Conservation (phyloP, 768 basidiomycete genomes). For the Leccinum sublutescens region DNA sequence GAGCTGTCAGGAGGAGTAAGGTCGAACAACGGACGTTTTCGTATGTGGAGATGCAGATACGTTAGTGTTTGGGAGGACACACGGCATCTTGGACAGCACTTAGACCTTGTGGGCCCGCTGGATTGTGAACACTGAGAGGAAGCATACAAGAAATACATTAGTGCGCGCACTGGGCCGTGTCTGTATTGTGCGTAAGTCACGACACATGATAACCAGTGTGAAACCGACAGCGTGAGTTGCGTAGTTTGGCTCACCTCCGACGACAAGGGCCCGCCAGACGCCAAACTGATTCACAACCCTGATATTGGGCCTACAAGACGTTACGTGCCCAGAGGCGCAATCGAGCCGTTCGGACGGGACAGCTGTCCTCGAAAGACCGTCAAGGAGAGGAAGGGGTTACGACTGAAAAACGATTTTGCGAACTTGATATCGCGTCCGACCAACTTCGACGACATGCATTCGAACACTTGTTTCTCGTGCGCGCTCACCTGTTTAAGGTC, state of each 20-base stretch:
- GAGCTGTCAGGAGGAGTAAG: too few relatives aligned
- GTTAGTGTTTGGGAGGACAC: slow-evolving; percentile 14
- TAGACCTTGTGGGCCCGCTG: slow-evolving; percentile 32
- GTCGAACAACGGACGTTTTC: too few relatives aligned
- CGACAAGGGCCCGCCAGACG: slow-evolving; percentile 41
- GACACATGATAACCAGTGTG: background rate
- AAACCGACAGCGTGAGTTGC: background rate
- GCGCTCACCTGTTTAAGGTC: slow-evolving; percentile 18
- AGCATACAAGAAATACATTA: background rate
- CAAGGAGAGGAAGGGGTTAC: too few relatives aligned
- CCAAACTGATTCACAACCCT: slow-evolving; percentile 45
- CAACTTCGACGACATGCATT: slow-evolving; percentile 25
- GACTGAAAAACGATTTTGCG: slow-evolving; percentile 21
- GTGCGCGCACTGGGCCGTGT: slow-evolving; percentile 43
- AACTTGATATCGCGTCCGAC: slow-evolving; percentile 32
- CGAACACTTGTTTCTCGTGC: slow-evolving; percentile 2
- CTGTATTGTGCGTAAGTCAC: slow-evolving; percentile 23
- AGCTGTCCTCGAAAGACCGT: too few relatives aligned
- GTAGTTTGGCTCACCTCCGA: slow-evolving; percentile 36
- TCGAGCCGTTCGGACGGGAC: background rate
- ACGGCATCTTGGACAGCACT: slow-evolving; percentile 41
- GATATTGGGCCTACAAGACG: slow-evolving; percentile 39
- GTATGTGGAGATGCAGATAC: too few relatives aligned
- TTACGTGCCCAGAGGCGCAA: too few relatives aligned
- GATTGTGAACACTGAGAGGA: slow-evolving; percentile 19